Evolutionary conservation across 257 asterid species (phyloP), one percentile per base, ranked within the genome.

Genomic region (Capsicum rhomboideum): DNA sequence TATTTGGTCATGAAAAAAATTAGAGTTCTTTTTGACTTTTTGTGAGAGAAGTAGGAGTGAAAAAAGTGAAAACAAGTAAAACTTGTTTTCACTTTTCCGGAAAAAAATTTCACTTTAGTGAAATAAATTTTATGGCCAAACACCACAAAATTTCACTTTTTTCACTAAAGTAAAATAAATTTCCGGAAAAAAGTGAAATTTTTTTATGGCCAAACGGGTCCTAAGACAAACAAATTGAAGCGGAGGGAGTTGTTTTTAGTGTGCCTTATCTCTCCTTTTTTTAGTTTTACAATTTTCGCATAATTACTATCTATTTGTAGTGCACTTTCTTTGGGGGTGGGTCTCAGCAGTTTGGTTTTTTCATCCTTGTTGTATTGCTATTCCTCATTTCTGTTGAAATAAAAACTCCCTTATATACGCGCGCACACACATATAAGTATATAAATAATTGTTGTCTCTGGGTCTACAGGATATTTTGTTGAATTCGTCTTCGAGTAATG

Each of bases 401-500:
- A 75, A 26, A 23, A 29, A 9, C 63, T 50, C 26, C 81, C 10
- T 26, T 75, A 16, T 49, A 50, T 50, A 10, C 21, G 28, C 31
- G 17, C 8, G 17, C 26, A 1, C 11, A 8, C 44, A 23, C 44
- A 50, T 7, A 11, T 28, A 75, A 14, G 26, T 77, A 42, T 23
- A 50, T 77, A 50, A 49, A 50, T 16, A 4, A 5, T 77, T 77
- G 21, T 2, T 75, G 21, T 83, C 54, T 2, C 59, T 55, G 26
- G 50, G 49, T 89, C 84, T 90, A 80, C 82, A 96, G 99, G 99
- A 94, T 86, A 89, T 93, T 77, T 85, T 96, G 80, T 91, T 86
- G 81, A 89, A 88, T 59, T 85, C 96, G 79, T 88, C 91, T 26
- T 82, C 88, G 40, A 86, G 83, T 82, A 63, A 77, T 86, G 93